Evolutionary conservation across 1,284 basidiomycete genomes (phyloP).

Genomic region (Heimioporus punctisporus): DNA sequence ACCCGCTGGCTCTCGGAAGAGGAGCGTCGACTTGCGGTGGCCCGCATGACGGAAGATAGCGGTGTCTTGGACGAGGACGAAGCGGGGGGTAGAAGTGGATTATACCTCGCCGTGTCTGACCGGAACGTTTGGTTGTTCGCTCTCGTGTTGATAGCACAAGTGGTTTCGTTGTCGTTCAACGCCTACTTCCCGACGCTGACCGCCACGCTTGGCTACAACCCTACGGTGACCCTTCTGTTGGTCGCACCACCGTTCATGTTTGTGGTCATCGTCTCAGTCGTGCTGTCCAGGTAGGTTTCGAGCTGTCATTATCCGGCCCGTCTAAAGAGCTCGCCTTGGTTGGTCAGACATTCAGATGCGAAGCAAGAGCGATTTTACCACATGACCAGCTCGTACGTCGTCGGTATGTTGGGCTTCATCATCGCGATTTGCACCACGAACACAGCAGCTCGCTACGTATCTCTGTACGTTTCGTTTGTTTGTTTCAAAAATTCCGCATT

Average conservation of each 20-base stretch:
- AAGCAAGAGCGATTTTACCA: constrained; percentile 67
- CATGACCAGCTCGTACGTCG: constrained; percentile 50
- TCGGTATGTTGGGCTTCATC: constrained; percentile 71
- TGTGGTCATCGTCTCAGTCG: constrained; percentile 56
- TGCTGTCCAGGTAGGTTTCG: constrained; percentile 50
- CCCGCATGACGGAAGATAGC: constrained; percentile 76
- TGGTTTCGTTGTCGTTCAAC: constrained; percentile 66
- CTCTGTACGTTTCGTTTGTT: constrained; percentile 55
- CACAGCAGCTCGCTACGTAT: constrained; percentile 66
- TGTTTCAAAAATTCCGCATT: background rate
- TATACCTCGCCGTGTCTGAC: constrained; percentile 65
- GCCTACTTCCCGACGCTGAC: constrained; percentile 75
- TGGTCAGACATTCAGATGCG: constrained; percentile 33
- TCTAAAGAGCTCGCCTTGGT: constrained; percentile 13
- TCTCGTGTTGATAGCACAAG: constrained; percentile 44
- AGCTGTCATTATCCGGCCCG: no score
- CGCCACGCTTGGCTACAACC: constrained; percentile 77
- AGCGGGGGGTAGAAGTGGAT: constrained; percentile 39
- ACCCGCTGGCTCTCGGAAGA: constrained; percentile 61
- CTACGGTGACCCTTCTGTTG: constrained; percentile 71
- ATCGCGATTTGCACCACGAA: constrained; percentile 76
- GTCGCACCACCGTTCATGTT: constrained; percentile 84
- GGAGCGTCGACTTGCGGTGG: constrained; percentile 70
- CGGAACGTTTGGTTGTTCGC: constrained; percentile 64
- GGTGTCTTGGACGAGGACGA: constrained; percentile 37